These are phyloP conservation scores for Fusarium agapanthi DNA, from an alignment of 2,329 filamentous ascomycete genomes.

Conservation along the genomic window DNA sequence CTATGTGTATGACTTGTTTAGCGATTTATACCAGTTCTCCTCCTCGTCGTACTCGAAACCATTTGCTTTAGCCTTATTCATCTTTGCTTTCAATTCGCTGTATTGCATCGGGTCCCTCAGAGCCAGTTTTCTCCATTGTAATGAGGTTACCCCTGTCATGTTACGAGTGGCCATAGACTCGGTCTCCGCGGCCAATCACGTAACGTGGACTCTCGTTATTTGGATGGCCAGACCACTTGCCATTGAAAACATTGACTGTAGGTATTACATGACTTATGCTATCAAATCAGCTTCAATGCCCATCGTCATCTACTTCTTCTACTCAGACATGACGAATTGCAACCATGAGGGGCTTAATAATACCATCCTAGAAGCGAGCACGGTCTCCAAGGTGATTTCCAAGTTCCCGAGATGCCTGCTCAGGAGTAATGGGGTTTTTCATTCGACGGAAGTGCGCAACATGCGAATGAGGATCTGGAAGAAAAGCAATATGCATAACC, in stretches of 20 bases:
- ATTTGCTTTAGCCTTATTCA: rapidly evolving
- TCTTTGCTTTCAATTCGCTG: not conserved
- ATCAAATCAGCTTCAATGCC: not conserved
- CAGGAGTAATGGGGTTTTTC: rapidly evolving
- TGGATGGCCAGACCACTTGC: rapidly evolving
- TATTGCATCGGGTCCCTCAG: too few relatives aligned
- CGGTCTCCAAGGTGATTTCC: rapidly evolving
- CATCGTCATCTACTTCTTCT: not conserved
- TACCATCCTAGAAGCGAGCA: not conserved
- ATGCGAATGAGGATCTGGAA: not conserved
- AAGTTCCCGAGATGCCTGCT: rapidly evolving
- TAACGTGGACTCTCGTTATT: not conserved
- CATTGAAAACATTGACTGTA: not conserved
- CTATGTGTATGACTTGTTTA: not conserved
- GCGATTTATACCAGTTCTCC: not conserved
- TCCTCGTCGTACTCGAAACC: rapidly evolving
- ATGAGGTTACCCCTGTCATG: too few relatives aligned
- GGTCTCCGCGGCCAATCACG: not conserved
- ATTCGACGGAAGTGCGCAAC: rapidly evolving
- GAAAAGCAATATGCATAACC: not conserved
- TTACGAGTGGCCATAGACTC: not conserved
- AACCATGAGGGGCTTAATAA: not conserved
- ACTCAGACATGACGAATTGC: rapidly evolving
- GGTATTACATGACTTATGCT: rapidly evolving
- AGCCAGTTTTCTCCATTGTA: too few relatives aligned